A percentile compares a stretch with the other conserved stretches of the same genome.
Conservation (phyloP, 2,329 filamentous ascomycete species). For the Colletotrichum neosansevieriae region DNA sequence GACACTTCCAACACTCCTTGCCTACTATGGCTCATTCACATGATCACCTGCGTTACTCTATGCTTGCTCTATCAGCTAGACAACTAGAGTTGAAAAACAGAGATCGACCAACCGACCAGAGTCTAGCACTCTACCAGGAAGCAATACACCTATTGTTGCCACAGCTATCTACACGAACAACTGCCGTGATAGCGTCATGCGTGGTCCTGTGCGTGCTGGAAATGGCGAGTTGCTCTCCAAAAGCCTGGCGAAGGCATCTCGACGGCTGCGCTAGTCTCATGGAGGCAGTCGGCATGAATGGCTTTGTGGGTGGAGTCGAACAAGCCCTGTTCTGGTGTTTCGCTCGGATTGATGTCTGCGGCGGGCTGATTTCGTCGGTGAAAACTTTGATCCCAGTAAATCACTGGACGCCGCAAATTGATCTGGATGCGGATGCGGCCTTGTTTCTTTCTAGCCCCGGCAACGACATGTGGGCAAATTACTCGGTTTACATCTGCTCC, state of each 20-base stretch:
- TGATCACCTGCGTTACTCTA: constrained; percentile 62
- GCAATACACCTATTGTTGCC: constrained; percentile 59
- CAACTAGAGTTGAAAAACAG: constrained; percentile 63
- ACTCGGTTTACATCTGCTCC: constrained; percentile 68
- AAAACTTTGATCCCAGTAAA: constrained; percentile 61
- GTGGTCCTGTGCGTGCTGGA: constrained; percentile 55
- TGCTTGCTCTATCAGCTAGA: constrained; percentile 66
- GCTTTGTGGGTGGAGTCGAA: constrained; percentile 63
- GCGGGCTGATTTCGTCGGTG: constrained; percentile 67
- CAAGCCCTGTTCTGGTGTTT: constrained; percentile 72
- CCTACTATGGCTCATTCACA: constrained; percentile 61
- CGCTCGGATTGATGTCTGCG: constrained; percentile 69
- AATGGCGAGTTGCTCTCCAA: constrained; percentile 56
- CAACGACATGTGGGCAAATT: constrained; percentile 69
- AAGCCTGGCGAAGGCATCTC: constrained; percentile 67
- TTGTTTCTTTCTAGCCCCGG: constrained; percentile 52
- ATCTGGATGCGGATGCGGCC: constrained; percentile 47
- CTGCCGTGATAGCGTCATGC: constrained; percentile 51
- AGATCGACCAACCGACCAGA: constrained; percentile 59
- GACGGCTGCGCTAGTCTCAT: constrained; percentile 70
- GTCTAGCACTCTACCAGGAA: constrained; percentile 67
- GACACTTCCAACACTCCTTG: constrained; percentile 65
- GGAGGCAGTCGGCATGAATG: constrained; percentile 63
- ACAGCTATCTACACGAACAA: constrained; percentile 49
- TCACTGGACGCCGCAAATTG: constrained; percentile 56